Percentiles rank a stretch among this genome's conserved stretches.
phyloP scores from a whole-genome alignment of 2,329 filamentous ascomycete genomes.

The Colletotrichum camelliae region DNA sequence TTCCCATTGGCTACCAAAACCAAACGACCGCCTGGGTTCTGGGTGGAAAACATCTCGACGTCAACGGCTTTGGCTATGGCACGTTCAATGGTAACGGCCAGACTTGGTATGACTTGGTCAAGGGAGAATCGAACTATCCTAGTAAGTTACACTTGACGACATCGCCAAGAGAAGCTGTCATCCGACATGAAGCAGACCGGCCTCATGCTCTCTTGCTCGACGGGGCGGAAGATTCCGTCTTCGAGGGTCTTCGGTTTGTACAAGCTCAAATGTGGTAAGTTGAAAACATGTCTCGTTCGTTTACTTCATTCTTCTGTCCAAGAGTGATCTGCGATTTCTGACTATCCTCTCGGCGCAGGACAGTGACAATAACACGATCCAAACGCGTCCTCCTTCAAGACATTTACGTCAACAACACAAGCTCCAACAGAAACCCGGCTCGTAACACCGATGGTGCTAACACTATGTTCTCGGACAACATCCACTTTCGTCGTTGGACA shows the following conservation, averaged over 20 bases:
- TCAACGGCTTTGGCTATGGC: not conserved
- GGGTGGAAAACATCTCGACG: not conserved
- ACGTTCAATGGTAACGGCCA: not conserved
- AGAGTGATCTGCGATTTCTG: not conserved
- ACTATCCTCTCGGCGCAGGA: constrained; percentile 21
- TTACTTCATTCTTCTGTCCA: not conserved
- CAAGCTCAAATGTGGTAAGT: constrained; percentile 60
- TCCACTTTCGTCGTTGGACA: constrained; percentile 53
- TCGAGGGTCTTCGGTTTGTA: constrained; percentile 54
- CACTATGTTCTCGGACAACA: constrained; percentile 56
- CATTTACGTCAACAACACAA: constrained; percentile 58
- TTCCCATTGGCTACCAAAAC: not conserved
- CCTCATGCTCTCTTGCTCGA: not conserved
- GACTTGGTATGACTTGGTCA: constrained; percentile 6
- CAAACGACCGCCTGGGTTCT: not conserved
- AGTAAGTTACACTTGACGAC: not conserved
- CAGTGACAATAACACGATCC: constrained; percentile 56
- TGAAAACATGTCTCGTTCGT: not conserved
- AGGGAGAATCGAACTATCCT: not conserved
- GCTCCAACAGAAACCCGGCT: constrained; percentile 30
- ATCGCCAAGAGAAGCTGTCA: too few species aligned
- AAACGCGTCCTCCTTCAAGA: constrained; percentile 50
- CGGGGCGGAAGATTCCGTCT: constrained; percentile 25
- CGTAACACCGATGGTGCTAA: constrained; percentile 50
- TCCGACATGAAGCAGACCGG: not conserved